A percentile compares a stretch with the other conserved stretches of the same genome.
phyloP scores from a whole-genome alignment of 1,284 basidiomycete species.

The Inonotus hispidus region DNA sequence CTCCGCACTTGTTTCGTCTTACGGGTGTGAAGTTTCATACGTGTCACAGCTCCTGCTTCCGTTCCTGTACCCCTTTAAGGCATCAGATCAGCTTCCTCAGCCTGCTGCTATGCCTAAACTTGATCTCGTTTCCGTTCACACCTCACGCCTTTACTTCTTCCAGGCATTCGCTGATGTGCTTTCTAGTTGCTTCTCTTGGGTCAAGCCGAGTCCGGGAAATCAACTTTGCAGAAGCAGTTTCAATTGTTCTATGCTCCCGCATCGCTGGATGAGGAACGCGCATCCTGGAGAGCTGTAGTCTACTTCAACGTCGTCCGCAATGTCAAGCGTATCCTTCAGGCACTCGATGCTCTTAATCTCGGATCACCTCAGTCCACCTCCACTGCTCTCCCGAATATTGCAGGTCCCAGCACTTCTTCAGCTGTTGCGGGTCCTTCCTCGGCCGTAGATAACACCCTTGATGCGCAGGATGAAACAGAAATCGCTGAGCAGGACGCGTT shows the following conservation, averaged over 20 bases:
- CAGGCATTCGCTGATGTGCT: background rate
- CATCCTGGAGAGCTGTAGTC: slow-evolving; percentile 78
- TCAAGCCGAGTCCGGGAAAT: slow-evolving; percentile 80
- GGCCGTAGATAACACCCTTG: background rate
- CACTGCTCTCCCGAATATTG: background rate
- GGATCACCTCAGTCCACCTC: slow-evolving; percentile 30
- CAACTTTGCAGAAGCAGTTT: slow-evolving; percentile 79
- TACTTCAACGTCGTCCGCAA: slow-evolving; percentile 79
- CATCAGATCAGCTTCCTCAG: background rate
- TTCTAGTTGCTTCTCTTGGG: slow-evolving; percentile 67
- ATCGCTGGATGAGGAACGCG: slow-evolving; percentile 68
- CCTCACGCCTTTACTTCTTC: slow-evolving; percentile 24
- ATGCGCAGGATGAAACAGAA: background rate
- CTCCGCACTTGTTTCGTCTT: too few relatives aligned
- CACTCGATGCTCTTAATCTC: slow-evolving; percentile 64
- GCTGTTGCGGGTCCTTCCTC: background rate
- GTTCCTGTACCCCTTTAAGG: background rate
- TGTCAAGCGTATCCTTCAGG: slow-evolving; percentile 66
- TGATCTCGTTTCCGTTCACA: background rate
- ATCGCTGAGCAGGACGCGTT: background rate
- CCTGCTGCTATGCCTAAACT: background rate
- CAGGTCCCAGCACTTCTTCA: background rate
- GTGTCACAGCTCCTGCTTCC: background rate
- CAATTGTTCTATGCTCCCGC: slow-evolving; percentile 79
- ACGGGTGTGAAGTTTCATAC: background rate